Base-by-base conservation (phyloP, 768 basidiomycete species). In the Trametopsis cervina region DNA sequence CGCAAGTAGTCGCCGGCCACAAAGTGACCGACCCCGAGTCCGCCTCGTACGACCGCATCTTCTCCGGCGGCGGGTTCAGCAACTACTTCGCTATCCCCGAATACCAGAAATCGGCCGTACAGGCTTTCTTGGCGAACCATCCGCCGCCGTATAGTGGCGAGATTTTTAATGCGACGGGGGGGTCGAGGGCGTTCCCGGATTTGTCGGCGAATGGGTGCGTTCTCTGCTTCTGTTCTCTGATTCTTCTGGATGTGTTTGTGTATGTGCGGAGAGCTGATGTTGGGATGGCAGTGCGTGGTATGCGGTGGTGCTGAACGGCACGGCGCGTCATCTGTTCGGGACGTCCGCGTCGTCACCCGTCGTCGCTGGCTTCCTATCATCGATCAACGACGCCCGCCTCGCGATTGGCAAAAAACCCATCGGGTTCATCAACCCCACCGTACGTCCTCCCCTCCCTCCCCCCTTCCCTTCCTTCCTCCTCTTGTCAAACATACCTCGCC, bases 381-480 rank as follows among this genome's bases (percentile, higher is more conserved):
- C 63, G 13, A 60, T 70, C 42, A 70, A 70, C 57, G 67, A 69
- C 47, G 68, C 67, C 2, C 65, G 69, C 15, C 51, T 68, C 24
- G 60, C 64, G 2, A 41, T 49, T 9, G 61, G 64, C n/a, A 69
- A 69, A 54, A 50, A 53, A 20, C 64, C 67, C 0, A 57, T 70
- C 17, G 68, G 65, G 7, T 66, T 64, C 57, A 75, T 86, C 52
- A 87, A 87, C 57, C 84, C 84, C 27, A 80, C 81, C 25, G 83
- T 80, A 62, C 15, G 72, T 65, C 7, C 47, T 2, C 4, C 18
- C 3, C 29, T 20, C 10, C 35, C 38, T 40, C 21, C 12, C 15
- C 17, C 37, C 17, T 46, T 17, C 33, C 1, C 4, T 26, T n/a
- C 5, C 23, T 17, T 13, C 24, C 33, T 21, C 20, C 9, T 4